These are phyloP conservation scores for Schwanniomyces polymorphus DNA, from an alignment of 805 yeast genomes.

Conservation along the genomic window DNA sequence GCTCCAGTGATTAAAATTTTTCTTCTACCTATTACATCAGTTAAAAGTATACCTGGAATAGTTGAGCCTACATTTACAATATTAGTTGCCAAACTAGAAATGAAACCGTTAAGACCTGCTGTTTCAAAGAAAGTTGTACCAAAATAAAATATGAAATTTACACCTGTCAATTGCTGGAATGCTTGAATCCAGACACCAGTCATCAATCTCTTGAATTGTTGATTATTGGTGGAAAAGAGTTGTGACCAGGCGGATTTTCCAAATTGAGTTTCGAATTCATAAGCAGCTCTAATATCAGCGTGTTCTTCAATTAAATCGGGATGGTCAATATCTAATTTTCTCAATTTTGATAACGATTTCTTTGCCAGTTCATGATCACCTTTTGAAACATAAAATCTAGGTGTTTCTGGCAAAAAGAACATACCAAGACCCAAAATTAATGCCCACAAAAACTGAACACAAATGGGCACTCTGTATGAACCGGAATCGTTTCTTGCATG, in stretches of 20 bases:
- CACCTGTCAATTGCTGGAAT: slow-evolving; percentile 89
- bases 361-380: slow-evolving; percentile 33
- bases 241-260: slow-evolving; percentile 52
- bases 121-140: slow-evolving; percentile 77
- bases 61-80: slow-evolving; percentile 41
- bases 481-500: slow-evolving; percentile 32
- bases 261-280: slow-evolving; percentile 64
- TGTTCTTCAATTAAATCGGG: slow-evolving; percentile 67
- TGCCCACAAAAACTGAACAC: slow-evolving; percentile 39
- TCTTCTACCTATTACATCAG: slow-evolving; percentile 57
- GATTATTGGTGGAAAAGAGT: slow-evolving; percentile 60
- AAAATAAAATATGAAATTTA: slow-evolving; percentile 85
- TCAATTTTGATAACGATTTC: slow-evolving; percentile 29
- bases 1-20: slow-evolving; percentile 61
- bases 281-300: slow-evolving; percentile 73
- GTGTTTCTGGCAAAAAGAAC: slow-evolving; percentile 44
- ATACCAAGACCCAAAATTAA: slow-evolving; percentile 31
- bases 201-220: slow-evolving; percentile 54
- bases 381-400: slow-evolving; percentile 40
- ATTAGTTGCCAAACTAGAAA: slow-evolving; percentile 36
- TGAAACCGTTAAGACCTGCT: slow-evolving; percentile 59
- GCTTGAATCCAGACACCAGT: slow-evolving; percentile 68
- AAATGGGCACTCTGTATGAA: slow-evolving; percentile 42
- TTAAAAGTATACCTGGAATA: slow-evolving; percentile 33
- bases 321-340: slow-evolving; percentile 60